These are phyloP conservation scores for Arxiozyma telluris DNA, from an alignment of 1,139 yeast species.

Conservation along the genomic window DNA sequence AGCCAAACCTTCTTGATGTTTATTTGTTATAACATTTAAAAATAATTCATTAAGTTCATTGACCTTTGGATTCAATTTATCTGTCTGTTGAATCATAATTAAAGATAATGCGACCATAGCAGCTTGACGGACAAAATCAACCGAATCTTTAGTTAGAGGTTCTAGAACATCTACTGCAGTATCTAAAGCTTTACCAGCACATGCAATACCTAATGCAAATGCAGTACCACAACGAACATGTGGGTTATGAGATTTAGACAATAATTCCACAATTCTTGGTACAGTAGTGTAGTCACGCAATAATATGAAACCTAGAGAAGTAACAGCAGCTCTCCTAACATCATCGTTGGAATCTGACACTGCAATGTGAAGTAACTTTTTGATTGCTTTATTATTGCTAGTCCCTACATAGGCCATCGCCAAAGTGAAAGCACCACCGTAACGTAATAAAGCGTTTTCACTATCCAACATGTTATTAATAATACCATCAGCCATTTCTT, in stretches of 20 bases:
- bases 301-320: conserved; percentile 85
- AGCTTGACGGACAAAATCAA: conserved; percentile 96
- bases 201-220: conserved; percentile 90
- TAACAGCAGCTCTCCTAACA: conserved; percentile 93
- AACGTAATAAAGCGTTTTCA: conserved; percentile 79
- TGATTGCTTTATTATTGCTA: conserved; percentile 79
- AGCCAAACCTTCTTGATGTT: conserved; percentile 94
- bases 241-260: conserved; percentile 92
- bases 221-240: conserved; percentile 99
- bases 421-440: conserved; percentile 91
- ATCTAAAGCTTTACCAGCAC: conserved; percentile 88
- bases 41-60: conserved; percentile 65
- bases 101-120: conserved; percentile 88
- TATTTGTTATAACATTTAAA: conserved; percentile 68
- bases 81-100: conserved; percentile 92
- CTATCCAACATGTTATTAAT: conserved; percentile 61
- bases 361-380: conserved; percentile 79
- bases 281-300: conserved; percentile 88
- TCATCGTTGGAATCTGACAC: conserved; percentile 96
- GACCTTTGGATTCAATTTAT: conserved; percentile 71
- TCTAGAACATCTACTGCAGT: conserved; percentile 88
- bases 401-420: conserved; percentile 98
- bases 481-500: conserved; percentile 66
- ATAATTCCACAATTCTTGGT: conserved; percentile 87
- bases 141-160: conserved; percentile 88